phyloP scores from a whole-genome alignment of 2,329 filamentous ascomycete genomes.

The Fonsecaea pedrosoi region DNA sequence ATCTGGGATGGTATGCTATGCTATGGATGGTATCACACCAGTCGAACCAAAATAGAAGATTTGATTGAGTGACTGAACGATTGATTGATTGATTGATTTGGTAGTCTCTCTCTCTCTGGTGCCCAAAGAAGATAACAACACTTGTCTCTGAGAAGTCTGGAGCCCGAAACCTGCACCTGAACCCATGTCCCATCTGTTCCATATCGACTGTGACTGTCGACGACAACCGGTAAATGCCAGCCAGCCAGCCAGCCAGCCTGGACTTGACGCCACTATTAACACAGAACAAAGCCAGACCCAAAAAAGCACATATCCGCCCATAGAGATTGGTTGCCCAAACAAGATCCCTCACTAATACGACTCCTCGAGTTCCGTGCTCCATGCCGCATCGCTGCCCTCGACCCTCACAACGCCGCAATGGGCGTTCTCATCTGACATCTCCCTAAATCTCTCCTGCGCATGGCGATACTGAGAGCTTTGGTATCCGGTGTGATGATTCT shows the following conservation, averaged over 20 bases:
- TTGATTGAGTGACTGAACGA: too few relatives aligned
- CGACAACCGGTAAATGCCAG: neutral
- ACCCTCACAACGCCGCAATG: slow-evolving; percentile 24
- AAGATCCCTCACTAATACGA: slow-evolving; percentile 32
- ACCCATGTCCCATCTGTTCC: too few relatives aligned
- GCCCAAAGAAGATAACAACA: too few relatives aligned
- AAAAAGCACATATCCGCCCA: neutral
- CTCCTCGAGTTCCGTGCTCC: slow-evolving; percentile 40
- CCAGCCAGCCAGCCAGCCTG: too few relatives aligned
- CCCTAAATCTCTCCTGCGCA: slow-evolving; percentile 24
- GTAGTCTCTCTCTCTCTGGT: too few relatives aligned
- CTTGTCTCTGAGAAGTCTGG: too few relatives aligned
- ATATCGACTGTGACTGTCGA: too few relatives aligned
- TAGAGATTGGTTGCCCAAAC: neutral
- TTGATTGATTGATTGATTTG: too few relatives aligned
- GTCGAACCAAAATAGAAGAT: too few relatives aligned
- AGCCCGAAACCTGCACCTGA: too few relatives aligned
- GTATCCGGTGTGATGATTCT: slow-evolving; percentile 23
- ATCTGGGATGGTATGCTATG: too few relatives aligned
- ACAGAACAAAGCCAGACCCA: neutral
- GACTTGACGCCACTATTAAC: neutral
- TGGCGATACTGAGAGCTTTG: slow-evolving; percentile 18
- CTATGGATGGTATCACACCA: too few relatives aligned
- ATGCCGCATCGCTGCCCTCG: slow-evolving; percentile 39
- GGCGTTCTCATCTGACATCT: slow-evolving; percentile 35